Percentiles rank a stretch among this genome's conserved stretches.
Evolutionary conservation across 345 rosid species (phyloP).

Genomic region (Ceriops decandra): DNA sequence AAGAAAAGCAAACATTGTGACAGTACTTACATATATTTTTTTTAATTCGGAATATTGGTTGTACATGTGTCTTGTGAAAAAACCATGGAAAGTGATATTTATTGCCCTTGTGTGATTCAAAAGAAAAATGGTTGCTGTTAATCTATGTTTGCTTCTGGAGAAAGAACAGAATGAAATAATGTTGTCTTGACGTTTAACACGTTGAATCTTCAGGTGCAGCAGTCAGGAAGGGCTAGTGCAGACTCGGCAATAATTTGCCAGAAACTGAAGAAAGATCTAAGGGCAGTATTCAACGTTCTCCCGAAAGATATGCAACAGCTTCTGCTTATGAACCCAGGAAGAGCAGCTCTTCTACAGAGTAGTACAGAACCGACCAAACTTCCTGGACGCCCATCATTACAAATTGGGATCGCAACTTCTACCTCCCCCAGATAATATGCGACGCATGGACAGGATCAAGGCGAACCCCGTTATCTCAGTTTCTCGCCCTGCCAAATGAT

Average conservation of each 20-base stretch:
- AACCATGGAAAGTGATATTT: no score
- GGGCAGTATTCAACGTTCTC: constrained; percentile 60
- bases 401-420: constrained; percentile 23
- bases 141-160: not conserved
- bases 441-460: constrained; percentile 1
- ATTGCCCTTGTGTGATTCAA: no score
- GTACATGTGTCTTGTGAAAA: no score
- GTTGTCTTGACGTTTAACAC: constrained; percentile 4
- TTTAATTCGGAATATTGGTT: no score
- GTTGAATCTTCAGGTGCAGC: constrained; percentile 43
- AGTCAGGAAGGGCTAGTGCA: constrained; percentile 39
- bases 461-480: constrained; percentile 11
- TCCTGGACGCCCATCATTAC: constrained; percentile 28
- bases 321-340: constrained; percentile 79
- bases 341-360: constrained; percentile 61
- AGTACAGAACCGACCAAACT: constrained; percentile 25
- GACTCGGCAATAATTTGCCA: constrained; percentile 44
- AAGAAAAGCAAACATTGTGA: no score
- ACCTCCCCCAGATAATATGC: constrained; percentile 22
- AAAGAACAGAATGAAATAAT: not conserved
- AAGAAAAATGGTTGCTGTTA: not conserved
- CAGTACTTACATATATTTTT: no score
- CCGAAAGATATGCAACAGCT: constrained; percentile 89
- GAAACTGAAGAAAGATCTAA: constrained; percentile 80
- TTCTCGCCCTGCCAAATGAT: constrained; percentile 18